phyloP scores from a whole-genome alignment of 176 grass and related monocot species.

The Aegilops umbellulata region DNA sequence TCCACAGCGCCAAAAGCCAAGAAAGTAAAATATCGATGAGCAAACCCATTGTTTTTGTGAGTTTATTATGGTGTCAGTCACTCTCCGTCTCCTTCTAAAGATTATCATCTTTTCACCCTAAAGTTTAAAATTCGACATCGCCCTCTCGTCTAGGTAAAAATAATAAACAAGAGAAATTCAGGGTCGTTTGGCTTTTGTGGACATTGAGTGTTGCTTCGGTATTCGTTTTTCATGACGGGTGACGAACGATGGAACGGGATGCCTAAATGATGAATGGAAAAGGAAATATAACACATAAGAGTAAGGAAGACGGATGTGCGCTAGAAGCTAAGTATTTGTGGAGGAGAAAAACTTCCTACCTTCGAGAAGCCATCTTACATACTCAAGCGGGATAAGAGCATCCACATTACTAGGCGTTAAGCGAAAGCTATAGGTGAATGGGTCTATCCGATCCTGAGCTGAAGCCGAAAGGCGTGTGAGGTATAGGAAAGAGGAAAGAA shows the following conservation, averaged over 20 bases:
- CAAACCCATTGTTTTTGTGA: too few species aligned
- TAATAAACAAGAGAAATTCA: too few species aligned
- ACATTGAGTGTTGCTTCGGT: too few species aligned
- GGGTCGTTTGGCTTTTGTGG: too few species aligned
- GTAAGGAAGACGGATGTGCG: fast-evolving
- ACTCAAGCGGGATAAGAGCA: neutral
- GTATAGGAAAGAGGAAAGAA: neutral
- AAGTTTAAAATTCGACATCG: too few species aligned
- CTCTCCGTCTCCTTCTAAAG: too few species aligned
- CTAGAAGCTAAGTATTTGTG: neutral
- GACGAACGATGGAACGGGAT: neutral
- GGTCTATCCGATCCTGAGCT: neutral
- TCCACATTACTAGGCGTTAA: neutral
- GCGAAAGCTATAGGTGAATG: neutral
- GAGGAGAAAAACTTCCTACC: neutral
- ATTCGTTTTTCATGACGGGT: neutral
- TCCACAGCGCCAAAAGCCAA: too few species aligned
- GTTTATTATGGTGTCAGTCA: too few species aligned
- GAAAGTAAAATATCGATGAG: too few species aligned
- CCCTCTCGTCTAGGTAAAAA: too few species aligned
- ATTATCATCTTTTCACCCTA: too few species aligned
- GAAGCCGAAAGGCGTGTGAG: neutral
- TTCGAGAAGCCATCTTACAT: neutral
- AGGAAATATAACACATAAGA: neutral
- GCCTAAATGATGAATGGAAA: neutral